phyloP scores from a whole-genome alignment of 257 asterid species.

The Avicennia marina region DNA sequence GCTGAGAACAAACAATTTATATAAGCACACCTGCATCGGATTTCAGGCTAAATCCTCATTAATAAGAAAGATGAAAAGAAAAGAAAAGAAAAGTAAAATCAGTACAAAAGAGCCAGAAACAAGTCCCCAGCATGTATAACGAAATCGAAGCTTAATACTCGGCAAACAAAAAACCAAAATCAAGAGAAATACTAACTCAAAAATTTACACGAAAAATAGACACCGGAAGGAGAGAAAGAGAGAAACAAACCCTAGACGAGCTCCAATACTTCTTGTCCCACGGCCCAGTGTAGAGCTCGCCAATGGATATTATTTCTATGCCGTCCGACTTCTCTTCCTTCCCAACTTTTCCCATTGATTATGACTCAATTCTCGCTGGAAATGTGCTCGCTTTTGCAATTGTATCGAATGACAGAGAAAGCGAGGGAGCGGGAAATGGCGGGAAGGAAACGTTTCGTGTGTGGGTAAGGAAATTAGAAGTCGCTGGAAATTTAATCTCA shows the following conservation, averaged over 20 bases:
- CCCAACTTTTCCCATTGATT: constrained; percentile 41
- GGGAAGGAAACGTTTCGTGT: constrained; percentile 30
- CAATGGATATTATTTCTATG: constrained; percentile 67
- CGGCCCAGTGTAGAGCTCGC: constrained; percentile 61
- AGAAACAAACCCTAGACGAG: constrained; percentile 79
- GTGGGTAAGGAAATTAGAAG: background rate
- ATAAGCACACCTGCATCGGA: background rate
- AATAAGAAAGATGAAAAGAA: too few species aligned
- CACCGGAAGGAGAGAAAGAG: constrained; percentile 9
- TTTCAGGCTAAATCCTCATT: constrained; percentile 1
- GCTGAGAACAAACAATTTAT: background rate
- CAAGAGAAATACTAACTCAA: background rate
- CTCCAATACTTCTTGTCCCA: constrained; percentile 99
- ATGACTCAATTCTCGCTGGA: too few species aligned
- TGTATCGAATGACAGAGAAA: constrained; percentile 4
- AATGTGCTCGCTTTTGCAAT: too few species aligned
- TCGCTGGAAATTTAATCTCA: constrained; percentile 19
- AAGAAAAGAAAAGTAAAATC: too few species aligned
- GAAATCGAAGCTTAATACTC: background rate
- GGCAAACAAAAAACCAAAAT: background rate
- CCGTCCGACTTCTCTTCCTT: constrained; percentile 54
- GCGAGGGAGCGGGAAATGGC: constrained; percentile 26
- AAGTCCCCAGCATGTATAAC: too few species aligned
- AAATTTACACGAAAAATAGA: background rate
- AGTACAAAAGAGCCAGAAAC: too few species aligned